phyloP scores from a whole-genome alignment of 345 rosid genomes.

The Laguncularia racemosa region DNA sequence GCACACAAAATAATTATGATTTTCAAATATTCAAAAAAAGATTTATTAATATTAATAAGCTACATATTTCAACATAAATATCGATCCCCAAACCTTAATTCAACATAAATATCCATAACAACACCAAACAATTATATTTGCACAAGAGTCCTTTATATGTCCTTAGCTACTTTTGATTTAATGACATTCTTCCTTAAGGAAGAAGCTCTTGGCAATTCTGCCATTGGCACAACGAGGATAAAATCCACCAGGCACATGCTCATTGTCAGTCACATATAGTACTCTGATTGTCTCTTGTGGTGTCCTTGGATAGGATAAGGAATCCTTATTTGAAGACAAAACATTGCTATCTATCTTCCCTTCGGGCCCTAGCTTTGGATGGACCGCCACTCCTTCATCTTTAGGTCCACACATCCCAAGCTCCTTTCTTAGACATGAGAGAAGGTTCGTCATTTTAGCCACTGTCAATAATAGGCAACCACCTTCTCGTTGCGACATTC shows the following conservation, averaged over 20 bases:
- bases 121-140: too few relatives aligned
- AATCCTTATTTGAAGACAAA: slow-evolving; percentile 22
- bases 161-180: too few relatives aligned
- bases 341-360: slow-evolving; percentile 25
- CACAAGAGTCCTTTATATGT: too few relatives aligned
- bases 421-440: slow-evolving; percentile 29
- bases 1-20: too few relatives aligned
- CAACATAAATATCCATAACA: too few relatives aligned
- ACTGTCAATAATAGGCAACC: slow-evolving; percentile 29
- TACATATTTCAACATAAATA: too few relatives aligned
- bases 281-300: slow-evolving; percentile 33
- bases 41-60: too few relatives aligned
- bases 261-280: slow-evolving; percentile 35
- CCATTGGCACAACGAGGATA: slow-evolving; percentile 41
- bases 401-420: slow-evolving; percentile 38
- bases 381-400: slow-evolving; percentile 49
- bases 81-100: too few relatives aligned
- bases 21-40: too few relatives aligned
- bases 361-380: slow-evolving; percentile 29
- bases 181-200: not conserved
- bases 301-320: slow-evolving; percentile 25
- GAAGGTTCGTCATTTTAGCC: slow-evolving; percentile 21
- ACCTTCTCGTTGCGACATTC: slow-evolving; percentile 24
- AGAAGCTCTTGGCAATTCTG: slow-evolving; percentile 17
- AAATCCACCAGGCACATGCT: slow-evolving; percentile 40